Conservation (phyloP, 192 early-diverging fungal genomes). For the Entophlyctis luteolus region DNA sequence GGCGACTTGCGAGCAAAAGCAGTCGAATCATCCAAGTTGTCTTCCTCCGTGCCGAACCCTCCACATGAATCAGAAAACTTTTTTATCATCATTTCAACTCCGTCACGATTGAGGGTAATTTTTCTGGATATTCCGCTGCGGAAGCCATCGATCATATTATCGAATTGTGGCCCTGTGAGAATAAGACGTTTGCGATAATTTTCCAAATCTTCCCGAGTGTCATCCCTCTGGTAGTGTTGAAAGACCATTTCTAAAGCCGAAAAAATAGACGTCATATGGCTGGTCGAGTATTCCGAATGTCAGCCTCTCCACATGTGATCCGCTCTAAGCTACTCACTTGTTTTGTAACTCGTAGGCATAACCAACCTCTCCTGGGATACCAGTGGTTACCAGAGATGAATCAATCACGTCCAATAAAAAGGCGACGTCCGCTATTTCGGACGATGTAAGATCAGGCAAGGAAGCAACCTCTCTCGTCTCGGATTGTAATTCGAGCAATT, state of each 20-base stretch:
- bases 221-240: conserved; percentile 19
- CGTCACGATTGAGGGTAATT: conserved; percentile 26
- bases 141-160: conserved; percentile 27
- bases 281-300: neutral
- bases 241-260: conserved; percentile 20
- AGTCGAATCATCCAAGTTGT: conserved; percentile 8
- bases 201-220: conserved; percentile 21
- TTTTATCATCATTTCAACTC: conserved; percentile 31
- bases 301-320: neutral
- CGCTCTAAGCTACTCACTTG: conserved; percentile 3
- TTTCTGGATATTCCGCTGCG: conserved; percentile 15
- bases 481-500: neutral
- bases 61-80: conserved; percentile 7
- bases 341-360: conserved; percentile 12
- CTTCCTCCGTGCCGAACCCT: neutral
- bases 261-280: conserved; percentile 24
- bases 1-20: conserved; percentile 3
- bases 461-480: neutral
- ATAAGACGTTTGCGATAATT: conserved; percentile 27
- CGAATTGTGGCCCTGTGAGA: conserved; percentile 17
- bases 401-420: conserved; percentile 1
- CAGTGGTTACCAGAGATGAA: neutral
- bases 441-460: neutral
- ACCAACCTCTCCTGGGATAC: conserved; percentile 23
- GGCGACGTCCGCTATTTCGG: neutral